phyloP scores from a whole-genome alignment of 352 stramenopile genomes.

The Phytopythium vexans region DNA sequence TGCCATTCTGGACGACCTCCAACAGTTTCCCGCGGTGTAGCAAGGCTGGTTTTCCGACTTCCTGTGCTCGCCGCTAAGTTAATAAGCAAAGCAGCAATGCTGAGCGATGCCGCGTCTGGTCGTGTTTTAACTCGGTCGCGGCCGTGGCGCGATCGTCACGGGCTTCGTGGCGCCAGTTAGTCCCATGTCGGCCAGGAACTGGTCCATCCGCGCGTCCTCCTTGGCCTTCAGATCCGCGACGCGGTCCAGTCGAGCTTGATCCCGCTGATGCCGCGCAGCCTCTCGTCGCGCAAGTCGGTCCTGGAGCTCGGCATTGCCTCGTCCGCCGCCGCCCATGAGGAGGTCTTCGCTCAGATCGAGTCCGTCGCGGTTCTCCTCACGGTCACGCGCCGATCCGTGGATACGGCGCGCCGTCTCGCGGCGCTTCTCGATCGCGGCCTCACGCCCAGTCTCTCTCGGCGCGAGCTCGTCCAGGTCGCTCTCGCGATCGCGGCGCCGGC shows the following conservation, averaged over 20 bases:
- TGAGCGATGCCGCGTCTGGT: too few relatives aligned
- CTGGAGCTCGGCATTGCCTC: slow-evolving; percentile 28
- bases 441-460: slow-evolving; percentile 58
- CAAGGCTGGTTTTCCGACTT: too few relatives aligned
- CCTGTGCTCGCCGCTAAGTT: too few relatives aligned
- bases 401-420: slow-evolving; percentile 37
- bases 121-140: not conserved
- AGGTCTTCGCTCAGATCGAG: slow-evolving; percentile 69
- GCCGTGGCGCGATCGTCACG: slow-evolving; percentile 59
- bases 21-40: not conserved
- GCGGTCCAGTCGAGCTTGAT: slow-evolving; percentile 38
- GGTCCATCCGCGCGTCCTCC: slow-evolving; percentile 70
- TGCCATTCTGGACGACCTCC: not conserved
- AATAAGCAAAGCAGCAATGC: too few relatives aligned
- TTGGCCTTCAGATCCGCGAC: slow-evolving; percentile 49
- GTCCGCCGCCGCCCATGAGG: slow-evolving; percentile 42
- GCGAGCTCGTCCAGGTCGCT: slow-evolving; percentile 55
- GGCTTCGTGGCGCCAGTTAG: slow-evolving; percentile 31
- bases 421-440: slow-evolving; percentile 60
- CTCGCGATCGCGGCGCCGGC: slow-evolving; percentile 35
- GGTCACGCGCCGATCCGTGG: slow-evolving; percentile 58
- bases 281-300: slow-evolving; percentile 35
- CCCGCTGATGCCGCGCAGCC: slow-evolving; percentile 28
- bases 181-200: slow-evolving; percentile 73
- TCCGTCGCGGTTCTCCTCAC: slow-evolving; percentile 57